Percentiles rank a stretch among this genome's conserved stretches.
phyloP scores from a whole-genome alignment of 2,329 filamentous ascomycete genomes.

The Xylaria sp. region DNA sequence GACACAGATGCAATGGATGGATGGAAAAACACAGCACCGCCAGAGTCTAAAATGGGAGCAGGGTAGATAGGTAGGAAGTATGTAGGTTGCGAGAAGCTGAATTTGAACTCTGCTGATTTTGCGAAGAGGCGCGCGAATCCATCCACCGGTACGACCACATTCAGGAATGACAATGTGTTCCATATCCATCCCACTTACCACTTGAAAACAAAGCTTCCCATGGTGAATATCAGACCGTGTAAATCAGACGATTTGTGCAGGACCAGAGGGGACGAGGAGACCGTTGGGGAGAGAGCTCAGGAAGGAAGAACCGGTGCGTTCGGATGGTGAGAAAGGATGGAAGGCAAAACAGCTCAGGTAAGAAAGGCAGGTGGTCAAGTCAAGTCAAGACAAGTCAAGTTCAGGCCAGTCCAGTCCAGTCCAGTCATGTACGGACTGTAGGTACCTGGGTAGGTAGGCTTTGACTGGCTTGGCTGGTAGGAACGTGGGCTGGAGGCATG shows the following conservation, averaged over 20 bases:
- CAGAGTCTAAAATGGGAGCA: too few species aligned
- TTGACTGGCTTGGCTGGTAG: too few species aligned
- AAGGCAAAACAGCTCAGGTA: background rate
- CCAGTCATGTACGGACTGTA: too few species aligned
- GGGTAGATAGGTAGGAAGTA: background rate
- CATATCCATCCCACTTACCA: conserved; percentile 55
- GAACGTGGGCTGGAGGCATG: too few species aligned
- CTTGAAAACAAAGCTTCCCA: conserved; percentile 72
- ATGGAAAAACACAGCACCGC: too few species aligned
- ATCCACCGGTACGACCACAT: too few species aligned
- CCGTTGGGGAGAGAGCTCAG: background rate
- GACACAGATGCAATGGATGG: conserved; percentile 4
- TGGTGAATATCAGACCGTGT: conserved; percentile 40
- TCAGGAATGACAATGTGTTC: conserved; percentile 2
- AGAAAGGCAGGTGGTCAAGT: background rate
- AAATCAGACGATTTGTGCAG: background rate
- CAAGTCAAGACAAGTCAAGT: too few species aligned
- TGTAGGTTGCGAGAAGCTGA: background rate
- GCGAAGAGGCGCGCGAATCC: conserved; percentile 1
- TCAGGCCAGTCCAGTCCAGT: too few species aligned
- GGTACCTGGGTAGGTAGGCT: too few species aligned
- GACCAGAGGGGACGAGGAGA: background rate
- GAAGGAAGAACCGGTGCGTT: background rate
- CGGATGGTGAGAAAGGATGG: background rate
- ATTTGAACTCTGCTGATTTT: conserved; percentile 4